Evolutionary conservation across 257 asterid genomes (phyloP).

Genomic region (Nicotiana paniculata): DNA sequence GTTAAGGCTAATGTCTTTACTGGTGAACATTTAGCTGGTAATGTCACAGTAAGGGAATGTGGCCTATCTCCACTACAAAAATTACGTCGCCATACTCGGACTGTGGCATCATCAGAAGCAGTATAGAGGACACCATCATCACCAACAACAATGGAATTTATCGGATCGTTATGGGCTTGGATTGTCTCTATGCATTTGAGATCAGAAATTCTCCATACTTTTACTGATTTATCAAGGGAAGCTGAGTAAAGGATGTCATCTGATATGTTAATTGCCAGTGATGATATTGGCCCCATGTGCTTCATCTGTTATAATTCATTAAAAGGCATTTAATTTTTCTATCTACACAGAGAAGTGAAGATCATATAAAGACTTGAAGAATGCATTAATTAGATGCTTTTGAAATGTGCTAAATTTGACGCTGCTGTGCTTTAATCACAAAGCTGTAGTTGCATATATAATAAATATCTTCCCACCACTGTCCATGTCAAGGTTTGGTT

Average conservation of each 20-base stretch:
- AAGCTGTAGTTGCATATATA: neutral
- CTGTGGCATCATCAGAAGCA: conserved; percentile 88
- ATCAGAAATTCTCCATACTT: conserved; percentile 84
- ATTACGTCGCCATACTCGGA: conserved; percentile 85
- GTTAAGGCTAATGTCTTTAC: conserved; percentile 67
- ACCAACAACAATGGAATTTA: conserved; percentile 66
- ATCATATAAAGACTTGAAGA: neutral
- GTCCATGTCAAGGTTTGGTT: neutral
- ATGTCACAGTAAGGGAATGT: conserved; percentile 75
- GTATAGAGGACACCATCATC: conserved; percentile 91
- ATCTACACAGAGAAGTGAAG: neutral
- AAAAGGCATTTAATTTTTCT: neutral
- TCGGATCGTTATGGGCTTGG: conserved; percentile 82
- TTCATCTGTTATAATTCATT: conserved; percentile 37
- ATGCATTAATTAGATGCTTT: neutral
- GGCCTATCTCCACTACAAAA: conserved; percentile 72
- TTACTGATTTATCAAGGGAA: conserved; percentile 70
- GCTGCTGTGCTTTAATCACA: neutral
- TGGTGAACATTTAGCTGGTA: conserved; percentile 79
- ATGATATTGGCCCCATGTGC: conserved; percentile 73
- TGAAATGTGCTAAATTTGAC: neutral
- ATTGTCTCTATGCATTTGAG: conserved; percentile 88
- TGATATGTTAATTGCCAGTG: conserved; percentile 65
- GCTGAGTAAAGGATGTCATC: conserved; percentile 84
- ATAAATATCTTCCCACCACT: neutral